phyloP scores from a whole-genome alignment of 805 yeast genomes.

The Cephaloascus albidus region DNA sequence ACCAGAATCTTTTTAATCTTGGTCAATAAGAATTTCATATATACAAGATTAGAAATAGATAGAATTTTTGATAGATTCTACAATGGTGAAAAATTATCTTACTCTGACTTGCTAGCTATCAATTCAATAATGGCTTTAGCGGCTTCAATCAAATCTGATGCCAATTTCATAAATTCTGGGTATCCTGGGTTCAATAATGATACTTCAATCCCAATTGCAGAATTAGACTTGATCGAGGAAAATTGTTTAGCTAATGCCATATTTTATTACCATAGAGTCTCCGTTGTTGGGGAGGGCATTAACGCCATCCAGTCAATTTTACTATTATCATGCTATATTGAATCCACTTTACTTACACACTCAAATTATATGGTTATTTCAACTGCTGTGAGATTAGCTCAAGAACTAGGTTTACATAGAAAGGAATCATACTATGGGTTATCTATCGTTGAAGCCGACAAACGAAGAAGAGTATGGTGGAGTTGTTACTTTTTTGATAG shows the following conservation, averaged over 20 bases:
- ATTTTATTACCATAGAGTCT: slow-evolving; percentile 42
- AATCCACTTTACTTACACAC: slow-evolving; percentile 9
- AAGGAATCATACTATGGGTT: slow-evolving; percentile 7
- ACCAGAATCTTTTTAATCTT: slow-evolving; percentile 5
- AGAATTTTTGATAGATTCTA: slow-evolving; percentile 7
- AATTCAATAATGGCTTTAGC: slow-evolving; percentile 15
- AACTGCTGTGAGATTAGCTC: slow-evolving; percentile 17
- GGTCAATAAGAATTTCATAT: slow-evolving; percentile 13
- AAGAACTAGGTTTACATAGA: slow-evolving; percentile 19
- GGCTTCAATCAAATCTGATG: neutral
- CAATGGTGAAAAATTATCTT: slow-evolving; percentile 6
- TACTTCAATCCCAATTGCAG: neutral
- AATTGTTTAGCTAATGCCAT: slow-evolving; percentile 16
- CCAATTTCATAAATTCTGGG: neutral
- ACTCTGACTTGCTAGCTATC: slow-evolving; percentile 22
- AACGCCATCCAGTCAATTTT: slow-evolving; percentile 43
- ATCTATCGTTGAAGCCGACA: slow-evolving; percentile 6
- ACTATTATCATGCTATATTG: slow-evolving; percentile 31
- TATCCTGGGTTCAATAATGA: too few species aligned
- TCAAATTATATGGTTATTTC: slow-evolving; percentile 8
- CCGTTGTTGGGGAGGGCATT: slow-evolving; percentile 41
- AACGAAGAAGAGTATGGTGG: slow-evolving; percentile 17
- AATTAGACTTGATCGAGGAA: neutral
- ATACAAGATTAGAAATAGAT: slow-evolving; percentile 12
- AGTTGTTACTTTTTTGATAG: slow-evolving; percentile 18